Evolutionary conservation across 2,329 filamentous ascomycete species (phyloP).

Genomic region (Aspergillus sp.): DNA sequence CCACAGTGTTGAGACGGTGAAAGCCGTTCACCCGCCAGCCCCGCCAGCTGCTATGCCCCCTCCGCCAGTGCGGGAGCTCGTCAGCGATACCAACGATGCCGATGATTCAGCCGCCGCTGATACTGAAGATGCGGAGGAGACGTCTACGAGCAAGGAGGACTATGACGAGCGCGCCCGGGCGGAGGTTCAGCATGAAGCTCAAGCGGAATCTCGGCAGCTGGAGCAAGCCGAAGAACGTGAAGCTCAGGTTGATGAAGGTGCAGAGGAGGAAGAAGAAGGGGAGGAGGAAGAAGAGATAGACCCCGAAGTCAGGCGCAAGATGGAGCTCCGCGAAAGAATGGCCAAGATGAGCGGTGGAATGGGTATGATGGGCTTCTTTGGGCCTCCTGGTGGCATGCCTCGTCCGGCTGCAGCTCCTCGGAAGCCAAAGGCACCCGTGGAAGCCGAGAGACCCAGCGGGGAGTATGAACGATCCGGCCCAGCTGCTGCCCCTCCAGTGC

Average conservation of each 20-base stretch:
- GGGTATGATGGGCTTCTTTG: constrained; percentile 95
- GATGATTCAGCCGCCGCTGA: constrained; percentile 66
- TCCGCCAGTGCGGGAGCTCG: constrained; percentile 52
- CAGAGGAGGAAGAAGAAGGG: constrained; percentile 53
- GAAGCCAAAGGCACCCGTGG: constrained; percentile 51
- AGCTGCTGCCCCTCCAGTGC: constrained; percentile 47
- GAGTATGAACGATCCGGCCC: constrained; percentile 36
- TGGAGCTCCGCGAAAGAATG: constrained; percentile 92
- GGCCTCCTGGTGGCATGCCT: constrained; percentile 64
- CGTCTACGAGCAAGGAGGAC: constrained; percentile 72
- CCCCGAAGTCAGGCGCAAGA: constrained; percentile 78
- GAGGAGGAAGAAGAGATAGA: constrained; percentile 83
- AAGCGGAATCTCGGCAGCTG: constrained; percentile 4
- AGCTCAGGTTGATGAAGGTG: constrained; percentile 44
- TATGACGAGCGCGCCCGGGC: constrained; percentile 59
- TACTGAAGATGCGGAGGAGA: constrained; percentile 63
- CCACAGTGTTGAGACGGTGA: constrained; percentile 38
- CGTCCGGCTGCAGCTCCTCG: constrained; percentile 41
- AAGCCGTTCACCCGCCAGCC: constrained; percentile 38
- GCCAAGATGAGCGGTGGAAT: constrained; percentile 98
- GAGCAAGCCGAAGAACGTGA: constrained; percentile 13
- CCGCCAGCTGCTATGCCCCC: constrained; percentile 37
- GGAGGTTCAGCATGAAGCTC: constrained; percentile 18
- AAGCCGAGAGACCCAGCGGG: constrained; percentile 37
- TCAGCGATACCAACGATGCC: constrained; percentile 66